These are phyloP conservation scores for Coccomyxa sp. DNA, from an alignment of 139 green algal species.

Conservation along the genomic window DNA sequence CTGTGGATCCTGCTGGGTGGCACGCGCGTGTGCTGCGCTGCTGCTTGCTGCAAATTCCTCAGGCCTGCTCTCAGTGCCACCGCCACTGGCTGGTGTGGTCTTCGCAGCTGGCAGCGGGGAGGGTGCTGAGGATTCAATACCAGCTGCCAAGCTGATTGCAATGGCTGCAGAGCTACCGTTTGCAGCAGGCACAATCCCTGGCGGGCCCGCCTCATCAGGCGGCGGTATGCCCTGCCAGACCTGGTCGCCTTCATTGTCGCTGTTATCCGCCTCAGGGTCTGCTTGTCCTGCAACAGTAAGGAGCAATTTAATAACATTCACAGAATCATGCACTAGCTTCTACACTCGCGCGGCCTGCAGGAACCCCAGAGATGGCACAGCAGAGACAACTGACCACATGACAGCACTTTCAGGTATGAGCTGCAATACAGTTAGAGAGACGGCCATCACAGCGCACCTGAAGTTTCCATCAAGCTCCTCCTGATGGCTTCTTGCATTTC, in stretches of 20 bases:
- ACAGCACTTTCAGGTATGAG: no score
- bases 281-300: background rate
- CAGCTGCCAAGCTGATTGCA: no score
- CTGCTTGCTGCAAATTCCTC: no score
- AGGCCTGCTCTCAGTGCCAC: no score
- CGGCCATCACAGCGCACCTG: background rate
- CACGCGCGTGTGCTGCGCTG: no score
- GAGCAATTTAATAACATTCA: background rate
- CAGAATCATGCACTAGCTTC: no score
- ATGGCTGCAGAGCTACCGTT: background rate
- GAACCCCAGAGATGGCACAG: background rate
- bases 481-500: conserved; percentile 68
- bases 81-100: no score
- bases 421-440: no score
- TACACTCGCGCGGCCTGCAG: no score
- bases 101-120: no score
- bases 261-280: background rate
- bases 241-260: background rate
- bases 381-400: background rate
- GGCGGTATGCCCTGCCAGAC: background rate
- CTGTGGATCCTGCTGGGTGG: no score
- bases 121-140: no score
- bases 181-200: background rate
- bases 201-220: background rate
- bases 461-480: conserved; percentile 35